These are phyloP conservation scores for Rubia peregrina DNA, from an alignment of 305 asterid species.

Conservation along the genomic window DNA sequence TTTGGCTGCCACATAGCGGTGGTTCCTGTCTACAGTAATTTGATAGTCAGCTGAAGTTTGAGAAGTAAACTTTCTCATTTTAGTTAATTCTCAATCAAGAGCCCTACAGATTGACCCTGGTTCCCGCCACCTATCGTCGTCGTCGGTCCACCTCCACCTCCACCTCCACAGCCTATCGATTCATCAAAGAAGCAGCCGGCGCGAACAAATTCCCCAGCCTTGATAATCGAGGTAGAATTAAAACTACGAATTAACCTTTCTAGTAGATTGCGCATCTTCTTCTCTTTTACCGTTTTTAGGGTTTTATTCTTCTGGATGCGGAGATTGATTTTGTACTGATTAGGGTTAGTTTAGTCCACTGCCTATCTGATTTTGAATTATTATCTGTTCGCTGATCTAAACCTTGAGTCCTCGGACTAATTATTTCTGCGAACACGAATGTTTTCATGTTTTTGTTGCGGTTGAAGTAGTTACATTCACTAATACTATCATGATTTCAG, in stretches of 20 bases:
- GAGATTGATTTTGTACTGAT: neutral
- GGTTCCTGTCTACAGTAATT: neutral
- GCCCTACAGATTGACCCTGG: neutral
- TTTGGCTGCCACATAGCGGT: neutral
- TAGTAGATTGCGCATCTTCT: neutral
- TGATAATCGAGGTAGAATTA: conserved; percentile 6
- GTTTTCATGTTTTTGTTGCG: neutral
- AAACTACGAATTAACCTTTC: neutral
- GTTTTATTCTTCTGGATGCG: neutral
- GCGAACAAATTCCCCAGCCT: neutral
- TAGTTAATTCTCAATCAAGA: neutral
- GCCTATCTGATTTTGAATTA: neutral
- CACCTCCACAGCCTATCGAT: neutral
- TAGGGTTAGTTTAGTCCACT: neutral
- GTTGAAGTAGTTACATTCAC: neutral
- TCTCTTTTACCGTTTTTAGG: neutral
- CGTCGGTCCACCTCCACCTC: conserved; percentile 5
- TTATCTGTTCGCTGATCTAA: neutral
- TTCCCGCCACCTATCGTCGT: conserved; percentile 2
- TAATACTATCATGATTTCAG: neutral
- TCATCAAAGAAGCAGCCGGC: neutral
- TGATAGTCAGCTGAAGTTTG: neutral
- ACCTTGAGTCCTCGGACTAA: neutral
- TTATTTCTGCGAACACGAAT: neutral
- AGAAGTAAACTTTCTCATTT: neutral